Evolutionary conservation across 1,139 yeast species (phyloP), one percentile per base, ranked within the genome.

Genomic region (Debaryomyces singareniensis): DNA sequence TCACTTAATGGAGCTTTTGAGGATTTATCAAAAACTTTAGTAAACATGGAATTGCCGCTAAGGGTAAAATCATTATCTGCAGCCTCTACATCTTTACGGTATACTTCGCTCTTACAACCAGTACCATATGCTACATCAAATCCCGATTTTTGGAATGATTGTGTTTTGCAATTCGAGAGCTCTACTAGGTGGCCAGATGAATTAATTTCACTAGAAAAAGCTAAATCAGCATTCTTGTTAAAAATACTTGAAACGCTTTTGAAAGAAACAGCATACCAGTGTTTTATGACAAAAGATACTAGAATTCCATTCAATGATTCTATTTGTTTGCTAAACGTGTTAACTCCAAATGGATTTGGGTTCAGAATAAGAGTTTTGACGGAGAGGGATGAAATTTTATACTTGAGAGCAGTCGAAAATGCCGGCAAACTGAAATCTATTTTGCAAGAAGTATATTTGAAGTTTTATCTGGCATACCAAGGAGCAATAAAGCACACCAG

Each of bases 171-270:
- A 54, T 86, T 93, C 54, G 98, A 93, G 58, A 66, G 84, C 3
- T 83, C 96, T 2, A 69, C 77, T n/a, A 77, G 78, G 53, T 93
- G 98, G 99, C 98, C 99, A 1, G 95, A 85, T 55, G 96, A 91
- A 52, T 53, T 86, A 4, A 61, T 68, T 22, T 89, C 96, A 1
- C 61, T 87, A 35, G 98, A 91, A 50, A 79, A 81, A 46, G 83
- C 95, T 12, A 93, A 93, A 51, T 72, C 91, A 23, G 98, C 97
- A 5, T 85, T 93, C 43, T 60, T 91, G 43, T 53, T 93, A 30
- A 82, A 83, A 44, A 72, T 89, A 12, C 70, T 75, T 37, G 86
- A 84, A 34, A 54, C 63, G 15, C 43, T 87, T 33, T 53, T 61
- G 20, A 58, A 67, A 32, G 72, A 73, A 31, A 67, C 75, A 2